A percentile compares a stretch with the other conserved stretches of the same genome.
phyloP scores from a whole-genome alignment of 2,329 filamentous ascomycete genomes.

The Endocalyx cinctus region DNA sequence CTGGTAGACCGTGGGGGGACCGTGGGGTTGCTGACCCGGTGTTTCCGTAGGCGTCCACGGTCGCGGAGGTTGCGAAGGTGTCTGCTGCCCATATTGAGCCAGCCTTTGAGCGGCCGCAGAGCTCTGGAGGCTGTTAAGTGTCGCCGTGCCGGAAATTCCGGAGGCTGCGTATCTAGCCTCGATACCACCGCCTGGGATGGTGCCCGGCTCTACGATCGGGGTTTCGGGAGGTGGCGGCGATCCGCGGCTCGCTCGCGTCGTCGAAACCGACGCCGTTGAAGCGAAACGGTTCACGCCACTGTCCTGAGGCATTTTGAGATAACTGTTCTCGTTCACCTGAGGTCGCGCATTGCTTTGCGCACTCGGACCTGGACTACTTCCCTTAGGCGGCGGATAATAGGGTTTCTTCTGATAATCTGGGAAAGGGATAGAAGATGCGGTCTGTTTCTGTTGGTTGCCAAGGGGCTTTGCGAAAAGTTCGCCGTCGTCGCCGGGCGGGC shows the following conservation, averaged over 20 bases:
- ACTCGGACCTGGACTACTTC: constrained; percentile 24
- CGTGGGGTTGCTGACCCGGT: constrained; percentile 80
- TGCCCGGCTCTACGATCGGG: constrained; percentile 69
- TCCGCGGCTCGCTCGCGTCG: constrained; percentile 83
- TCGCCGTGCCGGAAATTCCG: constrained; percentile 81
- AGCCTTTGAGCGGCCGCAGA: constrained; percentile 76
- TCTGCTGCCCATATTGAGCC: constrained; percentile 66
- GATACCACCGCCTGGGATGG: constrained; percentile 72
- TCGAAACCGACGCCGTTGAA: constrained; percentile 89
- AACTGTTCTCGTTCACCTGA: constrained; percentile 23
- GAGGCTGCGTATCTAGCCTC: constrained; percentile 88
- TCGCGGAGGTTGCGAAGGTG: constrained; percentile 46
- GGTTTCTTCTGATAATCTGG: constrained; percentile 52
- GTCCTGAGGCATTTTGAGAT: constrained; percentile 37
- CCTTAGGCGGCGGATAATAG: constrained; percentile 56
- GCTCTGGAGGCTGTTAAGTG: constrained; percentile 74
- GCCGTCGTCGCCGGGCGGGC: constrained; percentile 69
- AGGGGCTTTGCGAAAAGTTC: constrained; percentile 71
- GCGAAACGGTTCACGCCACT: constrained; percentile 56
- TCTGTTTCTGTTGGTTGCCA: constrained; percentile 38
- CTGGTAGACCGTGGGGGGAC: constrained; percentile 87
- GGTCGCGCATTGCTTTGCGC: constrained; percentile 28
- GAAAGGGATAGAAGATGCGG: constrained; percentile 37
- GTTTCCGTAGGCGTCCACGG: constrained; percentile 96
- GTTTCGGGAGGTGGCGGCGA: constrained; percentile 95